phyloP scores from a whole-genome alignment of 441 rosid species.

The Eugenia klotzschiana region DNA sequence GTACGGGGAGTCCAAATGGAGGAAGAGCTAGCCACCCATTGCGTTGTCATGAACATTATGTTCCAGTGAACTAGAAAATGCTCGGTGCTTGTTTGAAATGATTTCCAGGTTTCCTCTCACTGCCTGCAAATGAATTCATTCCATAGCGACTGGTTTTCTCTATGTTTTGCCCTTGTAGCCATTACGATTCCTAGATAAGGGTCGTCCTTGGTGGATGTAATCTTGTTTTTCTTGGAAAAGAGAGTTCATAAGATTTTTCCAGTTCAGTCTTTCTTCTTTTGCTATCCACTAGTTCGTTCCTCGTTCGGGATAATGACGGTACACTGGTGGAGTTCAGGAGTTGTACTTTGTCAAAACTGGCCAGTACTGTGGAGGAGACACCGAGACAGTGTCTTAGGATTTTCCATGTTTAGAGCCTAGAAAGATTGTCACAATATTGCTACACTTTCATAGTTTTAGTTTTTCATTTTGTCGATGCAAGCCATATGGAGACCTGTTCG shows the following conservation, averaged over 20 bases:
- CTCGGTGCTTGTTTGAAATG: not conserved
- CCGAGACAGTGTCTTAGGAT: not conserved
- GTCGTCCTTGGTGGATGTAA: not conserved
- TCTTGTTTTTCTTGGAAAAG: not conserved
- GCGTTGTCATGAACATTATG: not conserved
- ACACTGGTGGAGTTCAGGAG: not conserved
- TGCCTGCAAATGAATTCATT: not conserved
- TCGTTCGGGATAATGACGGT: not conserved
- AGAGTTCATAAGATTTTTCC: no score
- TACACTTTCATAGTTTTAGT: not conserved
- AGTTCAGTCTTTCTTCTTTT: not conserved
- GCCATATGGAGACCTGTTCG: not conserved
- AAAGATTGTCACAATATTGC: not conserved
- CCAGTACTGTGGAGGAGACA: not conserved
- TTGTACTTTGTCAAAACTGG: not conserved
- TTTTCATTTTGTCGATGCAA: not conserved
- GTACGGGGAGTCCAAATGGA: not conserved
- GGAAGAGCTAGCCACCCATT: not conserved
- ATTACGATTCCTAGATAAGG: not conserved
- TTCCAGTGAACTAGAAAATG: not conserved
- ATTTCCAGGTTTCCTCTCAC: not conserved
- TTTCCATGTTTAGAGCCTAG: not conserved
- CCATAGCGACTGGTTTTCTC: not conserved
- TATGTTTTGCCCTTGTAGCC: not conserved
- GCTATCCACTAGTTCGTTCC: not conserved